A percentile compares a stretch with the other conserved stretches of the same genome.
phyloP scores from a whole-genome alignment of 129 eudicot genomes.

The Helichrysum umbraculigerum region DNA sequence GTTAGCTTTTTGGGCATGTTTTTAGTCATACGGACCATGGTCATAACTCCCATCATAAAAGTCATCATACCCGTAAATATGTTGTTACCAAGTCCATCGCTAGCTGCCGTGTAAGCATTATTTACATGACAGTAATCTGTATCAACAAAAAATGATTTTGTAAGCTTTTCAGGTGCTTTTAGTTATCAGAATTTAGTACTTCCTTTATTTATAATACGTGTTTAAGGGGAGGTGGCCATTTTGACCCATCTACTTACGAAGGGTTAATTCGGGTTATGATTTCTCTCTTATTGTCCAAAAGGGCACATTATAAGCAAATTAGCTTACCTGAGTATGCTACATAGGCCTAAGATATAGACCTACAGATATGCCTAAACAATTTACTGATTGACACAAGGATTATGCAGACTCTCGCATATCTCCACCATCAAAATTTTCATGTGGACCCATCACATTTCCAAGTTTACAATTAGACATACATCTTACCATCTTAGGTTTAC shows the following conservation, averaged over 20 bases:
- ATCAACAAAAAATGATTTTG: neutral
- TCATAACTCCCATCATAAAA: slow-evolving; percentile 80
- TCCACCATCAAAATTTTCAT: too few relatives aligned
- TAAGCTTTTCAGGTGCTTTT: slow-evolving; percentile 12
- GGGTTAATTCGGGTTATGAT: neutral
- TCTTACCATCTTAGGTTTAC: too few relatives aligned
- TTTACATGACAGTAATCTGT: slow-evolving; percentile 34
- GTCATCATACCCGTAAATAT: slow-evolving; percentile 77
- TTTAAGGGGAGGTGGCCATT: neutral
- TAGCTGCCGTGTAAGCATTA: slow-evolving; percentile 33
- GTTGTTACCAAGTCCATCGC: slow-evolving; percentile 53
- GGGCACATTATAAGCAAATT: neutral
- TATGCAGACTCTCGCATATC: too few relatives aligned
- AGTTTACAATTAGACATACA: too few relatives aligned
- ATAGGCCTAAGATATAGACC: too few relatives aligned
- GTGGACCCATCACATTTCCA: too few relatives aligned
- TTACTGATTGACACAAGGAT: too few relatives aligned
- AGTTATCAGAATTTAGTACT: neutral
- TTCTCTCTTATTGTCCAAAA: neutral
- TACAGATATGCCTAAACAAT: too few relatives aligned
- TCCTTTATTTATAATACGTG: neutral
- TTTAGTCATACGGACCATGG: slow-evolving; percentile 87
- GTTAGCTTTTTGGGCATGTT: slow-evolving; percentile 79
- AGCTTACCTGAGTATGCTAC: too few relatives aligned
- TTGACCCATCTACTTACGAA: neutral